Base-by-base conservation (phyloP, 805 yeast species). In the Yamadazyma takamatsuzukensis region DNA sequence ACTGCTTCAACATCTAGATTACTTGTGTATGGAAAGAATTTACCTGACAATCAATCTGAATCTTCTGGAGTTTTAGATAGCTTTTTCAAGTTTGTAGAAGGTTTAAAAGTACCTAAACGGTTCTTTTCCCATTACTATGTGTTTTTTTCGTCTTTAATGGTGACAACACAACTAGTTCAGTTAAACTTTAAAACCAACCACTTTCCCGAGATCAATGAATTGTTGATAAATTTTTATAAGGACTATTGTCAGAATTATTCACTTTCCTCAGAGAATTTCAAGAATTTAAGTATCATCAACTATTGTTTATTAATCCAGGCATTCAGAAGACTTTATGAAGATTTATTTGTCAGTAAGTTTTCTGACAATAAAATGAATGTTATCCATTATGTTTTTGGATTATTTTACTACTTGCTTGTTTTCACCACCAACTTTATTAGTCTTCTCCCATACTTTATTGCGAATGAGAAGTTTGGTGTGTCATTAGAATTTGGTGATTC, bases 81-180 rank as follows among this genome's bases (percentile, higher is more conserved):
- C 6, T 3, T 32, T 21, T 17, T 29, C 6, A 25, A 23, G 6
- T 19, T 21, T 4, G 24, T 62, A 1, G 39, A 53, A 7, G 48
- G 49, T 7, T 34, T 64, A 10, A 74, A 76, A 9, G 80, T 81
- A 0, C 84, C 87, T 0, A 83, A 80, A 48, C 41, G 67, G 9
- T 76, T 70, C 68, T 83, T 83, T 47, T 47, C 59, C 2, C 87
- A 83, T 46, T 83, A 77, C 44, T 83, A 83, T 51, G 37, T 72
- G 4, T 30, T 74, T 12, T 68, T 78, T 12, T 45, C 65, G 1
- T 17, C 52, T 0, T 27, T 21, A 27, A 21, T 25, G 34, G 16
- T 32, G 27, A 13, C 33, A 26, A 17, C 15, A 15, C 22, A 33
- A 12, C 25, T 23, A 7, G 15, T 37, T 2, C 19, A 21, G 2